Base-by-base conservation (phyloP, 23 red algal genomes). In the Pyropia yezoensis region DNA sequence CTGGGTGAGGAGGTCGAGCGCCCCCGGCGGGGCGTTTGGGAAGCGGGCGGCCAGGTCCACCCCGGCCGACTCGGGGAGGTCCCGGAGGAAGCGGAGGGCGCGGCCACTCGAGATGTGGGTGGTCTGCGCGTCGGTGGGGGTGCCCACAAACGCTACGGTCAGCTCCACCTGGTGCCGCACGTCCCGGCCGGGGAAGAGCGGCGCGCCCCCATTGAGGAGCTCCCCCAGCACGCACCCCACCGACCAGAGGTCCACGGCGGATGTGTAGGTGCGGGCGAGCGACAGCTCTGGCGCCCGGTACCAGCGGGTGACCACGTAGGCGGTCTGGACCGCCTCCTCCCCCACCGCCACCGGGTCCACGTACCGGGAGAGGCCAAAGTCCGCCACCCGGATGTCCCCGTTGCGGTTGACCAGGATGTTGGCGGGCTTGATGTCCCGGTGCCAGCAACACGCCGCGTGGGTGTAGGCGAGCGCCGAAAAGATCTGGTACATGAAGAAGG, bases 181-280 rank as follows among this genome's bases (percentile, higher is more conserved):
- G 50, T 98, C 83, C 15, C 59, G 56, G 0, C 94, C 94, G 1
- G 85, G 78, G 73, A 98, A 98, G 6, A 98, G 78, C 55, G 94
- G 94, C 55, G 67, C 75, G 69, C 88, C 94, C 26, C 80, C 74
- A 13, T 71, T 69, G 18, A 96, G 69, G 56, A 90, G 75, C 54
- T 96, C 92, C 9, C 84, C 92, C 69, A 96, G 89, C 50, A 96
- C 89, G 76, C 92, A 96, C 8, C 92, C 84, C 26, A 89, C 84
- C 0, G 67, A 74, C 84, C 84, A 89, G 71, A 89, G 76, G 57
- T 89, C 84, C 54, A 89, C 78, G 30, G 73, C 84, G 5, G 89
- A 77, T 21, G 70, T 73, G 59, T 86, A 85, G 24, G 87, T 80
- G 34, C 80, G 61, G 1, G 77, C 80, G 9, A 94, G 74, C 50